A percentile compares a stretch with the other conserved stretches of the same genome.
These are phyloP conservation scores for Ephemerocybe angulata DNA, from an alignment of 768 basidiomycete species.

Conservation along the genomic window DNA sequence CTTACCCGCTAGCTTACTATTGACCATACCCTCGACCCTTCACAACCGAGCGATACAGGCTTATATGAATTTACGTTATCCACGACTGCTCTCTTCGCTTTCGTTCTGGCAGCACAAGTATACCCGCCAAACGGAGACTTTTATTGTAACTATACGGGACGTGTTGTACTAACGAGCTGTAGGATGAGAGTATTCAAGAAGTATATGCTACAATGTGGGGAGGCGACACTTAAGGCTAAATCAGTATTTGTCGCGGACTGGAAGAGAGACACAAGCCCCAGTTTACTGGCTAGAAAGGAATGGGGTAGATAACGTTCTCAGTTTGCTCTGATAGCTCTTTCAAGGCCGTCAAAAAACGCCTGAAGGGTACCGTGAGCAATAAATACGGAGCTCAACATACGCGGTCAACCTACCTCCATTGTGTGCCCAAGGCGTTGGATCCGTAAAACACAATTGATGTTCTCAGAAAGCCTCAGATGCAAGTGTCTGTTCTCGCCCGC, in stretches of 20 bases:
- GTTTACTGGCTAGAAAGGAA: no score
- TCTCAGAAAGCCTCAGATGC: background rate
- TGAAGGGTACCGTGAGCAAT: background rate
- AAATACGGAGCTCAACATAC: background rate
- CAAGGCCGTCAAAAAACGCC: slow-evolving; percentile 3
- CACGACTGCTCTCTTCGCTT: no score
- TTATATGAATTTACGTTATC: no score
- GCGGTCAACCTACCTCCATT: slow-evolving; percentile 9
- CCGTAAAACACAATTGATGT: background rate
- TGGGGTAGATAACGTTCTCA: no score
- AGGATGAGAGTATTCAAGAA: background rate
- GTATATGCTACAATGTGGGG: background rate
- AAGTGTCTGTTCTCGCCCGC: background rate
- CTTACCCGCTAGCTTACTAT: no score
- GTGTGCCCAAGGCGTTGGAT: slow-evolving; percentile 4
- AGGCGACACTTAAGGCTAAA: background rate
- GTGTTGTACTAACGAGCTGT: no score
- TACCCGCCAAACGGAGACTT: no score
- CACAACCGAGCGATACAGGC: no score
- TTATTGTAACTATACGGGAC: no score
- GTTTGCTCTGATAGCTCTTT: background rate
- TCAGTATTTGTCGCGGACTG: no score
- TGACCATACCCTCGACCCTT: background rate
- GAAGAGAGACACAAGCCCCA: no score
- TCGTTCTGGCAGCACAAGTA: no score